Evolutionary conservation across 257 asterid species (phyloP).

Genomic region (Apocynum venetum): DNA sequence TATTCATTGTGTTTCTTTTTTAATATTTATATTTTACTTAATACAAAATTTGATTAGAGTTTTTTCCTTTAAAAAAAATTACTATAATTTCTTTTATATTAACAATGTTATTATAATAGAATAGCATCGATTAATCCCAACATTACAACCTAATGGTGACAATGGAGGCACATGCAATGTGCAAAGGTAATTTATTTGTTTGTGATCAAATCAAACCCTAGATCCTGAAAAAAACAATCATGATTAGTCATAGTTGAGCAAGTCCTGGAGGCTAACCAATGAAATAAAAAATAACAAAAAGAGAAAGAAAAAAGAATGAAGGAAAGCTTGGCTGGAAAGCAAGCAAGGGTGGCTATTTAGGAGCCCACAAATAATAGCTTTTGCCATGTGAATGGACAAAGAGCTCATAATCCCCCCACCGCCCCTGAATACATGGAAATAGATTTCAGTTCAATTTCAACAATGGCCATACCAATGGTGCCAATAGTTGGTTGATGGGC

Average conservation of each 20-base stretch:
- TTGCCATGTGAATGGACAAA: conserved; percentile 50
- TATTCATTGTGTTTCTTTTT: too few relatives aligned
- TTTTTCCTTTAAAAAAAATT: too few relatives aligned
- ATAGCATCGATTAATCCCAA: too few relatives aligned
- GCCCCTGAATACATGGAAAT: conserved; percentile 22
- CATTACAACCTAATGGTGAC: too few relatives aligned
- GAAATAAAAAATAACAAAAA: background rate
- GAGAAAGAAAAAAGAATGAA: conserved; percentile 15
- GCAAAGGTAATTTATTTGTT: too few relatives aligned
- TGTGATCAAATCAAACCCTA: too few relatives aligned
- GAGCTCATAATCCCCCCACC: conserved; percentile 27
- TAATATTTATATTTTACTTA: too few relatives aligned
- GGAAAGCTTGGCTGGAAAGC: conserved; percentile 56
- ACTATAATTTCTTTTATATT: too few relatives aligned
- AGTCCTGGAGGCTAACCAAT: background rate
- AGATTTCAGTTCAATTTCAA: background rate
- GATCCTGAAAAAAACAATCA: background rate
- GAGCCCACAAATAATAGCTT: conserved; percentile 41
- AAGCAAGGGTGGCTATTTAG: conserved; percentile 25
- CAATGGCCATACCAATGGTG: too few relatives aligned
- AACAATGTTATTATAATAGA: too few relatives aligned
- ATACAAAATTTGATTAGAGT: too few relatives aligned
- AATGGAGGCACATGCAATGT: too few relatives aligned
- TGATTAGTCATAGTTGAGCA: background rate
- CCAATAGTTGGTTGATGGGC: background rate